Evolutionary conservation across 2,329 filamentous ascomycete species (phyloP).

Genomic region (Fusarium sp.): DNA sequence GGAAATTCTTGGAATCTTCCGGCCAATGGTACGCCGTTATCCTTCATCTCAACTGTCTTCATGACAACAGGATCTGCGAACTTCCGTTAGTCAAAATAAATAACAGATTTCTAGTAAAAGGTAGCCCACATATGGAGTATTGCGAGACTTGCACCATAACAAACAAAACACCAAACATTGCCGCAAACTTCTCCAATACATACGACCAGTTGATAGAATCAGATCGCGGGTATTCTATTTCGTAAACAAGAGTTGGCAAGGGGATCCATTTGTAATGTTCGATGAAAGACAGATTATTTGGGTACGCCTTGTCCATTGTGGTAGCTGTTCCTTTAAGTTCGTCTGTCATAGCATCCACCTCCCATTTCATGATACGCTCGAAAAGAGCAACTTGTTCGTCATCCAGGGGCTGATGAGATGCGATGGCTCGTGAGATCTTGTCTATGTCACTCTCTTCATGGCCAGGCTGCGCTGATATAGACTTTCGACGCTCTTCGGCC

Average conservation of each 20-base stretch:
- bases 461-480: slow-evolving; percentile 47
- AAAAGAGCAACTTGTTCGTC: slow-evolving; percentile 72
- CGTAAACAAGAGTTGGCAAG: slow-evolving; percentile 82
- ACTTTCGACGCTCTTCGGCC: slow-evolving; percentile 56
- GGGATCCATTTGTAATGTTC: slow-evolving; percentile 80
- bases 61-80: slow-evolving; percentile 74
- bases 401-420: slow-evolving; percentile 69
- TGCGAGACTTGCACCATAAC: slow-evolving; percentile 85
- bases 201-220: slow-evolving; percentile 79
- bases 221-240: slow-evolving; percentile 78
- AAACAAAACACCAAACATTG: slow-evolving; percentile 77
- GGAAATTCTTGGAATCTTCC: slow-evolving; percentile 76
- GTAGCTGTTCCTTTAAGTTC: slow-evolving; percentile 74
- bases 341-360: slow-evolving; percentile 71
- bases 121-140: slow-evolving; percentile 70
- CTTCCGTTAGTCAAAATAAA: slow-evolving; percentile 3
- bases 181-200: slow-evolving; percentile 76
- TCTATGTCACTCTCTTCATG: slow-evolving; percentile 65
- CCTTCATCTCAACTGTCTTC: slow-evolving; percentile 73
- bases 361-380: slow-evolving; percentile 72
- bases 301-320: slow-evolving; percentile 65
- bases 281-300: slow-evolving; percentile 71
- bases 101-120: not conserved
- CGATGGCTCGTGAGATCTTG: slow-evolving; percentile 70
- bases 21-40: slow-evolving; percentile 68